phyloP scores from a whole-genome alignment of 164 flowering plant species.

The Buxus sempervirens region DNA sequence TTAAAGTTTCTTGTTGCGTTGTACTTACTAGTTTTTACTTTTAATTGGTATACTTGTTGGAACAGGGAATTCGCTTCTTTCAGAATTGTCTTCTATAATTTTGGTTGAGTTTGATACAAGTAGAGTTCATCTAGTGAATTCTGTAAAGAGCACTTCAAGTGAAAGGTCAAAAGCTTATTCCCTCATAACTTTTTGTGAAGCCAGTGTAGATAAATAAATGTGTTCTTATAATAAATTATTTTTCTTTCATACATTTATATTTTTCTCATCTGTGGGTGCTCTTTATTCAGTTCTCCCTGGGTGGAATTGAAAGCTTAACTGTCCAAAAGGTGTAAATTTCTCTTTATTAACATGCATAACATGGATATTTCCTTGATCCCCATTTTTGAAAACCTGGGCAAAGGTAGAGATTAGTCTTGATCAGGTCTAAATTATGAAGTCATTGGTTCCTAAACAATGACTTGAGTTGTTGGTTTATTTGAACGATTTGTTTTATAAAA shows the following conservation, averaged over 20 bases:
- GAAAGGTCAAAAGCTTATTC: background rate
- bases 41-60: constrained; percentile 1
- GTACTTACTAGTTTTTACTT: background rate
- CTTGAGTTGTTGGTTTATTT: too few relatives aligned
- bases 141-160: background rate
- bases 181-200: background rate
- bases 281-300: background rate
- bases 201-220: background rate
- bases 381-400: background rate
- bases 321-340: background rate
- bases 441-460: background rate
- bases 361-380: background rate
- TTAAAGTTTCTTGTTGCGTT: background rate
- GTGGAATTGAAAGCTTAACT: background rate
- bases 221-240: too few relatives aligned
- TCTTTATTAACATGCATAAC: background rate
- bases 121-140: background rate
- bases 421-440: background rate
- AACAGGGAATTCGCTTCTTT: constrained; percentile 82
- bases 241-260: background rate
- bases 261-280: background rate
- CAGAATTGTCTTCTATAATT: constrained; percentile 62
- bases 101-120: background rate
- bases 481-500: too few relatives aligned
- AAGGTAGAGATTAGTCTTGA: background rate